phyloP scores from a whole-genome alignment of 2,329 filamentous ascomycete species.

The Aspergillus sp. region DNA sequence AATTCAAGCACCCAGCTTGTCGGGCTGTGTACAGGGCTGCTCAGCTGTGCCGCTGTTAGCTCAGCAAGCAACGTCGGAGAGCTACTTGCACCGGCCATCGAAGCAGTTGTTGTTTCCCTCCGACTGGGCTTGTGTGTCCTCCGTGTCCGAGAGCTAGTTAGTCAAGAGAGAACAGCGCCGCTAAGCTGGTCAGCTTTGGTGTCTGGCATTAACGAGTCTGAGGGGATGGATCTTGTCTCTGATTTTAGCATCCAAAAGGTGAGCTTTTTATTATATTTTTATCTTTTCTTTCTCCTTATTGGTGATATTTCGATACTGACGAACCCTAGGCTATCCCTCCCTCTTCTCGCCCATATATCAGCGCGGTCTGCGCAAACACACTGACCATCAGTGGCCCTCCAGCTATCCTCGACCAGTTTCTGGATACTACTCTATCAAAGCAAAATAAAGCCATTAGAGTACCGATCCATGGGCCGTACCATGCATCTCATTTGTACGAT shows the following conservation, averaged over 20 bases:
- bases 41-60: constrained; percentile 42
- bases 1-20: constrained; percentile 38
- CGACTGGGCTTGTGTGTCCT: constrained; percentile 44
- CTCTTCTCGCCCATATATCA: constrained; percentile 57
- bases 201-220: constrained; percentile 37
- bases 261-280: too few species aligned
- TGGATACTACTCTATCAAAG: constrained; percentile 51
- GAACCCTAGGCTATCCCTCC: constrained; percentile 44
- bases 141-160: constrained; percentile 39
- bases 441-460: constrained; percentile 54
- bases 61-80: constrained; percentile 42
- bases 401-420: constrained; percentile 52
- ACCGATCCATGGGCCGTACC: constrained; percentile 59
- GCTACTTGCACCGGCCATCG: constrained; percentile 42
- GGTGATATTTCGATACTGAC: not conserved
- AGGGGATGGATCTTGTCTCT: constrained; percentile 26
- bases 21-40: constrained; percentile 45
- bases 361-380: constrained; percentile 59
- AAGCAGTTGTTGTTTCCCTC: constrained; percentile 45
- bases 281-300: too few species aligned
- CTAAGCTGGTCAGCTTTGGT: constrained; percentile 44
- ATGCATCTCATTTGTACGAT: constrained; percentile 57
- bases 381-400: constrained; percentile 62
- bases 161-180: constrained; percentile 26
- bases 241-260: constrained; percentile 28